A percentile compares a stretch with the other conserved stretches of the same genome.
These are phyloP conservation scores for Sphaerostilbella broomeana DNA, from an alignment of 2,329 filamentous ascomycete genomes.

Conservation along the genomic window DNA sequence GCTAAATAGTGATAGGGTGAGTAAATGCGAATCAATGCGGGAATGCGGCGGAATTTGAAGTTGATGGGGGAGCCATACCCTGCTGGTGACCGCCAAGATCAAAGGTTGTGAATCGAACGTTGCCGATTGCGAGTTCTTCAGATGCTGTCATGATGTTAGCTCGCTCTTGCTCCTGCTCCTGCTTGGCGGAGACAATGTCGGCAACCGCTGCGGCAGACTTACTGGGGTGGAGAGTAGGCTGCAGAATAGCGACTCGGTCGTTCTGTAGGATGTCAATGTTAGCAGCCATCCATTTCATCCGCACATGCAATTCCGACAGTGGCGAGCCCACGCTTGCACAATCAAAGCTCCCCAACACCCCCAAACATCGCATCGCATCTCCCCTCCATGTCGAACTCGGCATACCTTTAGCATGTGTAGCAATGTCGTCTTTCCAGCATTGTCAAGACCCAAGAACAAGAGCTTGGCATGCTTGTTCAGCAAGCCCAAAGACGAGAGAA, in stretches of 20 bases:
- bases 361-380: no score
- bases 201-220: slow-evolving; percentile 32
- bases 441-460: slow-evolving; percentile 86
- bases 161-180: background rate
- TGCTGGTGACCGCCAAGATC: slow-evolving; percentile 92
- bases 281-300: no score
- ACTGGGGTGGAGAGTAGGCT: slow-evolving; percentile 89
- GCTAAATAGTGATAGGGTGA: slow-evolving; percentile 41
- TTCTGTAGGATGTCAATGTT: slow-evolving; percentile 61
- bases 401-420: slow-evolving; percentile 91
- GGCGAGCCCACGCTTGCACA: no score
- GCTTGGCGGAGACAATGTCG: background rate
- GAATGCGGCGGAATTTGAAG: background rate
- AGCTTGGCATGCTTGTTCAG: slow-evolving; percentile 96
- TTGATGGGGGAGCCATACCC: slow-evolving; percentile 44
- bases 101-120: slow-evolving; percentile 91
- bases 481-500: slow-evolving; percentile 79
- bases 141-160: slow-evolving; percentile 51
- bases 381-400: slow-evolving; percentile 12
- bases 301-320: slow-evolving; percentile 1
- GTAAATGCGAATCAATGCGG: background rate
- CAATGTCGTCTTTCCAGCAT: slow-evolving; percentile 89
- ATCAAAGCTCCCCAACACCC: no score
- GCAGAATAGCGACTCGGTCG: slow-evolving; percentile 84
- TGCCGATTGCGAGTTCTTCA: slow-evolving; percentile 87